Evolutionary conservation across 208 protist species (phyloP), one percentile per base, ranked within the genome.

Genomic region (Angomonas ambiguus): DNA sequence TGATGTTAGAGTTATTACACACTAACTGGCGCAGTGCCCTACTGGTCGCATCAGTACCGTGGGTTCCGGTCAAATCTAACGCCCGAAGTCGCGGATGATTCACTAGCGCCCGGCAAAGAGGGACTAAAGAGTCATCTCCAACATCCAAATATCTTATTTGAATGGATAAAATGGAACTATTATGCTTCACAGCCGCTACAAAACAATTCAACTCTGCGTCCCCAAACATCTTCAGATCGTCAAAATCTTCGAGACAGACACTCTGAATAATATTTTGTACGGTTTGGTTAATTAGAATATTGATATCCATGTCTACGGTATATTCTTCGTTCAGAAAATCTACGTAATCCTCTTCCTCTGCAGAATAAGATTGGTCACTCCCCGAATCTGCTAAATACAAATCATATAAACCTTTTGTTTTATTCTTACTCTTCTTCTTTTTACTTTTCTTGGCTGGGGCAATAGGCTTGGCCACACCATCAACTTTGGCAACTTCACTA

Each of bases 91-190:
- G 66, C 13, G 72, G 77, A 72, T 94, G 88, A 13, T 65, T 41
- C 51, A 79, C 66, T 2, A 94, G 64, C 1, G 88, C 80, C 42
- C 74, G 65, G 63, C 82, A 94, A 10, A 94, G 73, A 8, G 88
- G 85, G 32, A 94, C 74, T 18, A 94, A 63, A 2, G 84, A 91
- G n/a, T 75, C 55, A 59, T 94, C 84, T 18, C 80, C 82, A 11
- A 94, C 88, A 42, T 88, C 80, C 27, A 94, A 65, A 57, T 90
- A 91, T 10, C 80, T 74, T 49, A 94, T 91, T 64, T 91, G 84
- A 41, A 94, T 64, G 8, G 88, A 91, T 33, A 94, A 53, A 62
- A 94, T 88, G 31, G 84, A 90, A 57, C 75, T 87, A 67, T 94
- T 94, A 60, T 90, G 71, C 51, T 85, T 89, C 22, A 94, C 57